Percentiles rank a stretch among this genome's conserved stretches.
These are phyloP conservation scores for Mimosa pudica DNA, from an alignment of 306 rosid species.

Conservation along the genomic window DNA sequence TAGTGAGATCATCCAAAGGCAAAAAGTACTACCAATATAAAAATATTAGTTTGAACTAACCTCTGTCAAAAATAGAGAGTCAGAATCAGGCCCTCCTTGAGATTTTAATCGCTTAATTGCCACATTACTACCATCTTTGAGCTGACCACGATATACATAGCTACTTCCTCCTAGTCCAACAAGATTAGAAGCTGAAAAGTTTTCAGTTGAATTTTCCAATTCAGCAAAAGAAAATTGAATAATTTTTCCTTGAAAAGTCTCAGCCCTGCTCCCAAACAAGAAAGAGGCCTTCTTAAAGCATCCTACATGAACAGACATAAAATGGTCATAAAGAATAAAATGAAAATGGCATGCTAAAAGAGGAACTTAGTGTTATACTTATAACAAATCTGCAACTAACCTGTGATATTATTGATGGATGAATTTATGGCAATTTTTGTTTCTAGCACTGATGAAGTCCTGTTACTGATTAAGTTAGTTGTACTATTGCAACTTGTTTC, in stretches of 20 bases:
- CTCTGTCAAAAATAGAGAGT: slow-evolving; percentile 76
- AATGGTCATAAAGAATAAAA: slow-evolving; percentile 19
- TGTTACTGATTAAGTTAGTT: slow-evolving; percentile 68
- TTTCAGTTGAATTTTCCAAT: slow-evolving; percentile 82
- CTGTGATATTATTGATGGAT: slow-evolving; percentile 54
- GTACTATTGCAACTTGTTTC: slow-evolving; percentile 80
- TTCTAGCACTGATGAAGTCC: slow-evolving; percentile 61
- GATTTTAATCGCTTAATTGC: slow-evolving; percentile 85
- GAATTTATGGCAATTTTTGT: slow-evolving; percentile 49
- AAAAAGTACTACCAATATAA: slow-evolving; percentile 34
- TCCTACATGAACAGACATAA: slow-evolving; percentile 49
- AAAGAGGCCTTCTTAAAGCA: slow-evolving; percentile 75
- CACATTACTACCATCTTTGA: slow-evolving; percentile 69
- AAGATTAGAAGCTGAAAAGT: slow-evolving; percentile 77
- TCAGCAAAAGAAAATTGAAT: slow-evolving; percentile 75
- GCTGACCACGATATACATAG: slow-evolving; percentile 78
- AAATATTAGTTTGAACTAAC: slow-evolving; percentile 55
- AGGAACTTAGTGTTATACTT: background rate
- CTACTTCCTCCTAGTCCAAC: slow-evolving; percentile 96
- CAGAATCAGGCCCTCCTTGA: slow-evolving; percentile 76
- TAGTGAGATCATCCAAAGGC: slow-evolving; percentile 22
- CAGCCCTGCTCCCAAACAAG: slow-evolving; percentile 56
- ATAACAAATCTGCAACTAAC: slow-evolving; percentile 40
- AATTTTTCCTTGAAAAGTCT: slow-evolving; percentile 61
- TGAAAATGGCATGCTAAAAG: slow-evolving; percentile 15